These are phyloP conservation scores for Sporodiniella umbellata DNA, from an alignment of 371 early-diverging fungal species.

Conservation along the genomic window DNA sequence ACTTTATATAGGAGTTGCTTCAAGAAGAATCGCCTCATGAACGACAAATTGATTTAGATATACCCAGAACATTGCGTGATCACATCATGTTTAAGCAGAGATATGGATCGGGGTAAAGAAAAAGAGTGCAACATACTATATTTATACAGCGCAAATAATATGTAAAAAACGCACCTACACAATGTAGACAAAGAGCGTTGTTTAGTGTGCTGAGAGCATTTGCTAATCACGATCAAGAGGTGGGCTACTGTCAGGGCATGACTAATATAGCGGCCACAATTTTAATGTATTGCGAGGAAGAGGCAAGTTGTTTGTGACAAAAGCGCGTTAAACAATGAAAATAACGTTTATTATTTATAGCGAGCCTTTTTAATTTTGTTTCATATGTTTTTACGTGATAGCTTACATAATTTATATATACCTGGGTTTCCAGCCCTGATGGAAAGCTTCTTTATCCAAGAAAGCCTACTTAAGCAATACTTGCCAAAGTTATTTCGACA, in stretches of 20 bases:
- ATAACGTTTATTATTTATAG: constrained; percentile 8
- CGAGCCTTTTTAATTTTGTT: constrained; percentile 52
- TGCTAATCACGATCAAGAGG: constrained; percentile 78
- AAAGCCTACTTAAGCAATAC: constrained; percentile 45
- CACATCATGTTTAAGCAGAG: constrained; percentile 67
- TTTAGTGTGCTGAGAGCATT: constrained; percentile 89
- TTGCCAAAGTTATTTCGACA: constrained; percentile 48
- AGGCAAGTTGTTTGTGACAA: constrained; percentile 41
- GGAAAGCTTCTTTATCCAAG: constrained; percentile 64
- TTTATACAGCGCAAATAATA: background rate
- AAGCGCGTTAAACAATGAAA: too few species aligned
- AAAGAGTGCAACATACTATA: too few species aligned
- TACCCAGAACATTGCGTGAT: constrained; percentile 58
- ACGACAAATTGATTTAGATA: constrained; percentile 67
- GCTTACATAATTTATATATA: constrained; percentile 52
- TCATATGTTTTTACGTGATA: constrained; percentile 53
- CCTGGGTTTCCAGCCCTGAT: constrained; percentile 64
- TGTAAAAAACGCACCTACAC: background rate
- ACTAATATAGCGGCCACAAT: constrained; percentile 88
- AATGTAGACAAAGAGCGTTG: constrained; percentile 55
- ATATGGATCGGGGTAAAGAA: constrained; percentile 67
- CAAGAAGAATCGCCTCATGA: constrained; percentile 35
- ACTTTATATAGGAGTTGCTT: constrained; percentile 12
- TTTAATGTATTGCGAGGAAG: constrained; percentile 89
- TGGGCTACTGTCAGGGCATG: constrained; percentile 96